Percentiles rank a stretch among this genome's conserved stretches.
phyloP scores from a whole-genome alignment of 2,329 filamentous ascomycete genomes.

The Pseudogymnoascus sp. region DNA sequence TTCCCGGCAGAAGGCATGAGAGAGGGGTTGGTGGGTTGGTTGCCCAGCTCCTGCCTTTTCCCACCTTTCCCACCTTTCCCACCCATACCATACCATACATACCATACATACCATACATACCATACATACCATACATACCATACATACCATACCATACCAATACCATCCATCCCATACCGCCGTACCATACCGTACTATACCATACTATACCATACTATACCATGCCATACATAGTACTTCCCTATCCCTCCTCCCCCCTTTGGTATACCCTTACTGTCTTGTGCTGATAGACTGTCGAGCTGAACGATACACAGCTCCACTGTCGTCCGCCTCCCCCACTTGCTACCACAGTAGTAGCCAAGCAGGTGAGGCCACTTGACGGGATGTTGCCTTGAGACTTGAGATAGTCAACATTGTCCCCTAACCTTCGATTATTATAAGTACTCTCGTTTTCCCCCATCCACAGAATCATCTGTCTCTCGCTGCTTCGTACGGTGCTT shows the following conservation, averaged over 20 bases:
- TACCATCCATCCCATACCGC: neutral
- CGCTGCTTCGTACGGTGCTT: neutral
- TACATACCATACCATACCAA: neutral
- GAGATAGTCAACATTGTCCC: neutral
- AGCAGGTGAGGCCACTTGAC: neutral
- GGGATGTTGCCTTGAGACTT: neutral
- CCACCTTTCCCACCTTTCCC: neutral
- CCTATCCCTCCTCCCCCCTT: neutral
- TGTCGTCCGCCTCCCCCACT: neutral
- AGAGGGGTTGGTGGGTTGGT: neutral
- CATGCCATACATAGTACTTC: neutral
- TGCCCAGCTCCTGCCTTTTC: neutral
- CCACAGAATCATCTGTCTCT: neutral
- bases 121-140: neutral
- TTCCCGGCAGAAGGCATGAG: neutral
- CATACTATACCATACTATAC: no score
- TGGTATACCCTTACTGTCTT: neutral
- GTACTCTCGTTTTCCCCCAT: neutral
- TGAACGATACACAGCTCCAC: slow-evolving; percentile 5
- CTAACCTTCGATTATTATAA: neutral
- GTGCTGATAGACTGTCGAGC: neutral
- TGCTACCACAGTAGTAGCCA: neutral
- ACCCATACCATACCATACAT: neutral
- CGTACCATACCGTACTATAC: neutral
- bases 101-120: neutral